Percentiles rank a stretch among this genome's conserved stretches.
These are phyloP conservation scores for Chytriomyces sp. DNA, from an alignment of 192 early-diverging fungal species.

Conservation along the genomic window DNA sequence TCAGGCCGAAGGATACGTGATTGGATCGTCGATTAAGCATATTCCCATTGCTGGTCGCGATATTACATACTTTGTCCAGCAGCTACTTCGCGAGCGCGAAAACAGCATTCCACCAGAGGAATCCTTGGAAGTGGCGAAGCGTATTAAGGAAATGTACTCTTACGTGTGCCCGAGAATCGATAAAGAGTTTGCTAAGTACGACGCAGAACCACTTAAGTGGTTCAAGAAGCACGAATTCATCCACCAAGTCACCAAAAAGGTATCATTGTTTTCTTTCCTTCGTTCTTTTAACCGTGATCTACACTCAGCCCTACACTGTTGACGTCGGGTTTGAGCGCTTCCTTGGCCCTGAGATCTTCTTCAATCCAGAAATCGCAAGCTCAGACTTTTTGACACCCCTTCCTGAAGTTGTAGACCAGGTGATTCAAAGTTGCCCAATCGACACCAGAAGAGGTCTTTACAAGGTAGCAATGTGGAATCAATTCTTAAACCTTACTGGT, in stretches of 20 bases:
- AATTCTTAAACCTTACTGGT: conserved; percentile 3
- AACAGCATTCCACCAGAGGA: conserved; percentile 95
- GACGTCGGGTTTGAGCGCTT: conserved; percentile 99
- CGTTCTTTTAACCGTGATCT: neutral
- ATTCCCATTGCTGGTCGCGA: conserved; percentile 98
- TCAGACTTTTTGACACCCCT: conserved; percentile 95
- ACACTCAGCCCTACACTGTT: conserved; percentile 76
- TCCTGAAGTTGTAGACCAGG: conserved; percentile 93
- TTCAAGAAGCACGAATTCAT: conserved; percentile 85
- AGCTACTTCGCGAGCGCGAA: conserved; percentile 96
- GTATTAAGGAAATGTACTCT: conserved; percentile 95
- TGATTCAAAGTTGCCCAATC: conserved; percentile 95
- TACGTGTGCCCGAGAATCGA: conserved; percentile 98
- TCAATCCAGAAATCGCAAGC: conserved; percentile 97
- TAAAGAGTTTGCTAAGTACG: conserved; percentile 94
- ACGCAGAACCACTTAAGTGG: conserved; percentile 85
- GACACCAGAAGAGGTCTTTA: conserved; percentile 96
- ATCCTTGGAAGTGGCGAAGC: conserved; percentile 89
- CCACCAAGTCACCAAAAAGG: conserved; percentile 84
- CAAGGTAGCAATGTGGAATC: conserved; percentile 60
- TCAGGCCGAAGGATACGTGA: conserved; percentile 96
- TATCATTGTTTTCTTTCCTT: conserved; percentile 30
- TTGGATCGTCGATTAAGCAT: conserved; percentile 97
- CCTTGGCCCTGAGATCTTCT: conserved; percentile 98
- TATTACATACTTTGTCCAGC: conserved; percentile 97